Conservation (phyloP, 306 rosid genomes). For the Dicorynia guianensis region DNA sequence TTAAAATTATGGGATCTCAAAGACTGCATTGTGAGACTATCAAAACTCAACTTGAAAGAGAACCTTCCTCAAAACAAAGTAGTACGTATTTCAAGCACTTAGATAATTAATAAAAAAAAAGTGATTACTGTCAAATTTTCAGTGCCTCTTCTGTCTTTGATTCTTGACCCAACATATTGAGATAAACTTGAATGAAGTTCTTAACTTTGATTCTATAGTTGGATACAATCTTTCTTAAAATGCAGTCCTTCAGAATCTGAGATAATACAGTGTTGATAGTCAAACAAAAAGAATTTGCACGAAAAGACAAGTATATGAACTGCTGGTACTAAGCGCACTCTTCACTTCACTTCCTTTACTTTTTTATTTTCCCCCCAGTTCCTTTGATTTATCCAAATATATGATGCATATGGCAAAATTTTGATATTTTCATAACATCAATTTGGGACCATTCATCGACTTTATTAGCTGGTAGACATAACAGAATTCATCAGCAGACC, state of each 20-base stretch:
- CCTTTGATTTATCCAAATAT: conserved; percentile 26
- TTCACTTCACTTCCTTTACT: no score
- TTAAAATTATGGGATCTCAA: no score
- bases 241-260: no score
- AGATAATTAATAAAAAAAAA: background rate
- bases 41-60: no score
- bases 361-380: no score
- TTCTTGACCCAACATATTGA: background rate
- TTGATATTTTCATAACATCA: conserved; percentile 13
- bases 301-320: conserved; percentile 14
- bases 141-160: background rate
- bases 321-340: background rate
- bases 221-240: no score
- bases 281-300: background rate
- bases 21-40: no score
- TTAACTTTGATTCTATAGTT: background rate
- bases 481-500: conserved; percentile 4
- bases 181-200: conserved; percentile 8
- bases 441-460: conserved; percentile 22
- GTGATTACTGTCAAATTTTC: background rate
- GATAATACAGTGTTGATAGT: background rate
- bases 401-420: background rate
- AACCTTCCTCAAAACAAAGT: background rate
- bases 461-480: background rate
- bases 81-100: no score